Conservation (phyloP, 2,329 filamentous ascomycete genomes). For the Aspergillus japonicus region DNA sequence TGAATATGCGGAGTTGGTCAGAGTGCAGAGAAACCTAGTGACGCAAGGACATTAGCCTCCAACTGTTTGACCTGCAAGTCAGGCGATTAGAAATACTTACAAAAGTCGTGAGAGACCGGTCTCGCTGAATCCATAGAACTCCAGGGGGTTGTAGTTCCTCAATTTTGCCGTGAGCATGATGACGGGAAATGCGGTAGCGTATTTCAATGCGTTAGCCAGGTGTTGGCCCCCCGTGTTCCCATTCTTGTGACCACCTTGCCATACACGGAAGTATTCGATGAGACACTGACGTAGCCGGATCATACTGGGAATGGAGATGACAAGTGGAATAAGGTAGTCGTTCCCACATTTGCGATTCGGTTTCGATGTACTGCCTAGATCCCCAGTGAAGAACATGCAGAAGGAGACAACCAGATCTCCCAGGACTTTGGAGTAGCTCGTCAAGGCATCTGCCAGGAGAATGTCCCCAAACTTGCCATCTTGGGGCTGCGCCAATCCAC, state of each 20-base stretch:
- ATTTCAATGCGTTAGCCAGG: constrained; percentile 91
- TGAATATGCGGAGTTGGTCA: constrained; percentile 86
- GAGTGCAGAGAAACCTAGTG: constrained; percentile 67
- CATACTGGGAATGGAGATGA: constrained; percentile 77
- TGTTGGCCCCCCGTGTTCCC: constrained; percentile 79
- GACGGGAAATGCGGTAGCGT: constrained; percentile 90
- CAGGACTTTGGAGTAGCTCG: constrained; percentile 89
- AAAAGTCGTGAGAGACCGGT: constrained; percentile 56
- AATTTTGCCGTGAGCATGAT: constrained; percentile 76
- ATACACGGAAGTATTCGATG: constrained; percentile 78
- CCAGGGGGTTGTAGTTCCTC: constrained; percentile 57
- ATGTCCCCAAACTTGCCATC: constrained; percentile 96
- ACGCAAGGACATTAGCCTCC: background rate
- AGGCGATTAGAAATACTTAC: constrained; percentile 35
- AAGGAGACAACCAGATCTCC: constrained; percentile 84
- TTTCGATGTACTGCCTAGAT: constrained; percentile 71
- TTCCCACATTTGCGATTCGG: constrained; percentile 83
- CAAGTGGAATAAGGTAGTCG: constrained; percentile 73
- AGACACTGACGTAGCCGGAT: constrained; percentile 91
- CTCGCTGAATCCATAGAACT: constrained; percentile 53
- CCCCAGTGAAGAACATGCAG: constrained; percentile 82
- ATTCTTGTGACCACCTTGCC: constrained; percentile 47
- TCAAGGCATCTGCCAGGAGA: constrained; percentile 87
- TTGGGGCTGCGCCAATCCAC: constrained; percentile 79
- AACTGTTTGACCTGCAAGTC: too few relatives aligned